Conservation (phyloP, 2,329 filamentous ascomycete genomes). For the Xylariaceae sp. region DNA sequence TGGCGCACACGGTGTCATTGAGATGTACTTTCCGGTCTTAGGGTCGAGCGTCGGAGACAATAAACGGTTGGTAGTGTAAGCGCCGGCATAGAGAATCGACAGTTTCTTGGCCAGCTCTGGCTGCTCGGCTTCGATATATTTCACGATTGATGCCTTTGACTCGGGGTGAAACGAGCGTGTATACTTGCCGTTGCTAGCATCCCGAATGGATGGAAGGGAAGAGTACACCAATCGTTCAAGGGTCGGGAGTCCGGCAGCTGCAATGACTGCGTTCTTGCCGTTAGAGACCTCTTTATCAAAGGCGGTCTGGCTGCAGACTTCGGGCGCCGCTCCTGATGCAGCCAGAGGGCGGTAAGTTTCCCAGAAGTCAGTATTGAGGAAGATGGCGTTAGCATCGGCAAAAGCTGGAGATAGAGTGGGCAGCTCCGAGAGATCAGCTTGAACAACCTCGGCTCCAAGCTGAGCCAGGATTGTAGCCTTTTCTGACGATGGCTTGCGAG, state of each 20-base stretch:
- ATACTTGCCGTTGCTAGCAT: neutral
- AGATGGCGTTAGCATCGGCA: conserved; percentile 55
- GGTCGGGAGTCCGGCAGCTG: neutral
- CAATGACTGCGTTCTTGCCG: neutral
- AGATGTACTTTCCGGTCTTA: neutral
- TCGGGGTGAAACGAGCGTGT: neutral
- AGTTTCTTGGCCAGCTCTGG: neutral
- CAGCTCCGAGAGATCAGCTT: conserved; percentile 51
- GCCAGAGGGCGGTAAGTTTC: conserved; percentile 34
- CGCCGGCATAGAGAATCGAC: neutral
- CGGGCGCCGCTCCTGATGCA: neutral
- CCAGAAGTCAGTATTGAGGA: conserved; percentile 63
- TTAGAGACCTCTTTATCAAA: neutral
- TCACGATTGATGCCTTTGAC: neutral
- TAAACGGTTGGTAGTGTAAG: neutral
- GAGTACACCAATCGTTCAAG: neutral
- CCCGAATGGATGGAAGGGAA: neutral
- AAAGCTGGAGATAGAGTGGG: conserved; percentile 49
- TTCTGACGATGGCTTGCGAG: conserved; percentile 50
- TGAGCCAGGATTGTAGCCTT: conserved; percentile 48
- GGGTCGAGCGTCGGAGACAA: neutral
- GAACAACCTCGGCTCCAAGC: conserved; percentile 51
- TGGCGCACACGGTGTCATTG: neutral
- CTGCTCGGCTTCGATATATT: neutral
- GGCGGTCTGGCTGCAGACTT: neutral